A percentile compares a stretch with the other conserved stretches of the same genome.
Conservation (phyloP, 2,329 filamentous ascomycete species). For the Ophiostoma triangulosporum region DNA sequence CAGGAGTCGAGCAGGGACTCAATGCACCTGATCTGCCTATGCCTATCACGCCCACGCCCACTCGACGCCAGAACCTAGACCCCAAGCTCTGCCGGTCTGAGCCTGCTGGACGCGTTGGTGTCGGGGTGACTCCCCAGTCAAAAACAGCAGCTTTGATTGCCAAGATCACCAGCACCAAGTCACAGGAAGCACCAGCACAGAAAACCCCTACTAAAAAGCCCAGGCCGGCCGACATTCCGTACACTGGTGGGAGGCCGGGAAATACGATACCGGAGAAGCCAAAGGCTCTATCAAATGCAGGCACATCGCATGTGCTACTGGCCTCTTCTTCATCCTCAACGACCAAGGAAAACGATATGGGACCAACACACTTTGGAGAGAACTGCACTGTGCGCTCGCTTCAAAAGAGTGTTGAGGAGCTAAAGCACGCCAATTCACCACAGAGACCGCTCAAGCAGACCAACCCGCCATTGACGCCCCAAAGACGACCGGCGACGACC, state of each 20-base stretch:
- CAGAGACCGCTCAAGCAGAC: background rate
- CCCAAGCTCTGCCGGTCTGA: background rate
- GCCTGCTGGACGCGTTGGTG: slow-evolving; percentile 1
- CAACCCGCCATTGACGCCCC: background rate
- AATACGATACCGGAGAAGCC: background rate
- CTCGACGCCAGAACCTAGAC: background rate
- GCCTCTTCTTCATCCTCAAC: background rate
- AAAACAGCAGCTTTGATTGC: slow-evolving; percentile 12
- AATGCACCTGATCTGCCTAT: background rate
- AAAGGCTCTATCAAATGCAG: background rate
- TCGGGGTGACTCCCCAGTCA: slow-evolving; percentile 7
- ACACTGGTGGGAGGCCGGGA: background rate
- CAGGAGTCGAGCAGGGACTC: background rate
- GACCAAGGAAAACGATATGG: background rate
- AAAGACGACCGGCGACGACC: background rate
- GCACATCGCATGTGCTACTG: background rate
- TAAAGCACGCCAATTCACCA: background rate
- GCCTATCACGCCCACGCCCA: background rate
- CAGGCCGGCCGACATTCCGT: background rate
- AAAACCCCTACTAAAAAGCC: background rate
- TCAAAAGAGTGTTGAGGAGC: background rate
- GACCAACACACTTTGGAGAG: background rate
- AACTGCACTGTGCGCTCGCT: background rate
- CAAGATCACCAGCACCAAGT: slow-evolving; percentile 9
- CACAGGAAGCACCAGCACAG: background rate